phyloP scores from a whole-genome alignment of 257 asterid genomes.

The Solanum lignicaule region DNA sequence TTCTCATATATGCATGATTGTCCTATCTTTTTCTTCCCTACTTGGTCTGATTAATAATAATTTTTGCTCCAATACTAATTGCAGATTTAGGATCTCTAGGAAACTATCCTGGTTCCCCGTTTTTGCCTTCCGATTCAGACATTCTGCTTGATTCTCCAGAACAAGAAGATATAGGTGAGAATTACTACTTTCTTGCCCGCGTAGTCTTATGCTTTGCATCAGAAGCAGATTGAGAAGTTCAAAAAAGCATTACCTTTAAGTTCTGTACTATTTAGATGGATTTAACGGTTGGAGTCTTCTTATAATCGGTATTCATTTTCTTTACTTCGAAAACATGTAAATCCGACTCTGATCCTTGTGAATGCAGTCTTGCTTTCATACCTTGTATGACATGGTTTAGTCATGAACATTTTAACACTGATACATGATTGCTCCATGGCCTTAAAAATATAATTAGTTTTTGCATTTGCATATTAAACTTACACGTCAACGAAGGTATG shows the following conservation, averaged over 20 bases:
- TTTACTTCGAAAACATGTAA: neutral
- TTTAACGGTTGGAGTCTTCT: neutral
- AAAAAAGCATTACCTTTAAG: neutral
- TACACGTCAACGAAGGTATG: neutral
- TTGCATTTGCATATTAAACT: neutral
- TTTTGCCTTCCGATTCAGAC: conserved; percentile 93
- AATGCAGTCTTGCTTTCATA: too few relatives aligned
- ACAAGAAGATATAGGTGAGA: conserved; percentile 77
- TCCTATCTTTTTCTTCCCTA: neutral
- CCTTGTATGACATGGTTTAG: too few relatives aligned
- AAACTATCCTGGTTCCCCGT: conserved; percentile 85
- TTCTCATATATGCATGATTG: too few relatives aligned
- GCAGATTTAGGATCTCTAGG: conserved; percentile 96
- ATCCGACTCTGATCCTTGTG: neutral
- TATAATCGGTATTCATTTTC: neutral
- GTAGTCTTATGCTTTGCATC: neutral
- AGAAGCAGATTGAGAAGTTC: neutral
- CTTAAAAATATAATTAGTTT: neutral
- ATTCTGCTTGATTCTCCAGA: conserved; percentile 87
- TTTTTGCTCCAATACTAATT: neutral
- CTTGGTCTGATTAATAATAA: neutral
- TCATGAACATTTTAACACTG: neutral
- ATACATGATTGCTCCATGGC: neutral
- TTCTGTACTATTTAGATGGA: neutral
- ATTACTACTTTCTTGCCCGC: neutral